Evolutionary conservation across 2,329 filamentous ascomycete species (phyloP).

Genomic region (Raffaelea albimanens): DNA sequence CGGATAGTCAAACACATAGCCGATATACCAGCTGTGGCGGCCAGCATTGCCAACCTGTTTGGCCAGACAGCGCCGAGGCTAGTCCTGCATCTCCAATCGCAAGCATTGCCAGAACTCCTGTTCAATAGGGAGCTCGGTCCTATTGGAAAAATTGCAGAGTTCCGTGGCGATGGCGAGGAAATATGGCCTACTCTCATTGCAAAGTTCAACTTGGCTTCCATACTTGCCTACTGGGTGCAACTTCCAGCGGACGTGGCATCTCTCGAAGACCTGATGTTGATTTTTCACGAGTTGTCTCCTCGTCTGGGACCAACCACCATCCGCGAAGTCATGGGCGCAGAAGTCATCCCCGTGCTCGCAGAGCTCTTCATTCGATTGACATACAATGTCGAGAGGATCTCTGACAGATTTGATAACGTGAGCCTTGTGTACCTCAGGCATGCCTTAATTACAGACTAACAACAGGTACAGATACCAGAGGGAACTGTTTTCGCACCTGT

Average conservation of each 20-base stretch:
- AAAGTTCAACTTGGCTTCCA: constrained; percentile 44
- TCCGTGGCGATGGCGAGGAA: constrained; percentile 57
- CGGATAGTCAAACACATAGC: constrained; percentile 74
- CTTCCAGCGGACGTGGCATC: constrained; percentile 6
- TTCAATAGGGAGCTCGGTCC: constrained; percentile 55
- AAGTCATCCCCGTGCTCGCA: constrained; percentile 10
- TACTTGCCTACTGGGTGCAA: constrained; percentile 33
- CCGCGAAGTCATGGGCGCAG: constrained; percentile 12
- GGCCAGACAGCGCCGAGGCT: constrained; percentile 67
- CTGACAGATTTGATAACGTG: constrained; percentile 6
- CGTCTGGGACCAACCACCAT: constrained; percentile 9
- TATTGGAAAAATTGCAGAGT: constrained; percentile 71
- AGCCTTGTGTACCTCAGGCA: background rate
- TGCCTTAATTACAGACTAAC: background rate
- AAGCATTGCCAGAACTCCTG: constrained; percentile 81
- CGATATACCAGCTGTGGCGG: constrained; percentile 70
- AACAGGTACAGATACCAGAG: background rate
- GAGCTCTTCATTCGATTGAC: constrained; percentile 13
- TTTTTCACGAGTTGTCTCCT: constrained; percentile 8
- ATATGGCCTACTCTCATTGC: constrained; percentile 47
- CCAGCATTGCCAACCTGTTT: constrained; percentile 71
- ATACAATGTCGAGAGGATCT: constrained; percentile 2
- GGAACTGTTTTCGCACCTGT: constrained; percentile 8
- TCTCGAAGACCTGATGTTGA: constrained; percentile 11
- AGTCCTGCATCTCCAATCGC: constrained; percentile 63